Conservation (phyloP, 768 basidiomycete genomes). For the Suillus weaverae region DNA sequence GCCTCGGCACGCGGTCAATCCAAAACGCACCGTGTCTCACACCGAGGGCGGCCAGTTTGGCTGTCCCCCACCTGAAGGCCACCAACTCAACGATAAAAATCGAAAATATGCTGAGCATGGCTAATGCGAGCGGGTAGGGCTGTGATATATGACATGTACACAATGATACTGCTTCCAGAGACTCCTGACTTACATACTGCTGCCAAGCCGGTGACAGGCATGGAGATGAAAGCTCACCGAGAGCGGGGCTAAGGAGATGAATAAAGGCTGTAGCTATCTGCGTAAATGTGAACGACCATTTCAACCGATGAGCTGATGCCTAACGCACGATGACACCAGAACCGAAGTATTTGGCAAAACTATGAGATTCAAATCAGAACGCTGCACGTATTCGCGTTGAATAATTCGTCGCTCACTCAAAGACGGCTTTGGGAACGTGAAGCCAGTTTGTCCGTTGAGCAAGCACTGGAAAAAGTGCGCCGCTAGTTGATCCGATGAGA, state of each 20-base stretch:
- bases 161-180: background rate
- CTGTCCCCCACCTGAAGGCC: slow-evolving; percentile 84
- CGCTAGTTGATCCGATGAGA: slow-evolving; percentile 54
- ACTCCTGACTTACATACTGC: slow-evolving; percentile 57
- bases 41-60: slow-evolving; percentile 67
- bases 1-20: background rate
- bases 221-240: slow-evolving; percentile 64
- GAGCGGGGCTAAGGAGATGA: slow-evolving; percentile 75
- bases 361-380: slow-evolving; percentile 29
- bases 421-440: slow-evolving; percentile 40
- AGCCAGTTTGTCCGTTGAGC: slow-evolving; percentile 52
- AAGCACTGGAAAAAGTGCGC: slow-evolving; percentile 73
- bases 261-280: slow-evolving; percentile 91
- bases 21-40: slow-evolving; percentile 52
- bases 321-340: slow-evolving; percentile 79
- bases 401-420: slow-evolving; percentile 55
- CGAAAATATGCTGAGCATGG: slow-evolving; percentile 75
- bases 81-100: slow-evolving; percentile 86
- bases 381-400: background rate
- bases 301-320: background rate
- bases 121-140: slow-evolving; percentile 83
- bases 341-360: slow-evolving; percentile 89
- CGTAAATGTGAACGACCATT: slow-evolving; percentile 6
- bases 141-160: slow-evolving; percentile 26
- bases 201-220: slow-evolving; percentile 75